A percentile compares a stretch with the other conserved stretches of the same genome.
phyloP scores from a whole-genome alignment of 768 basidiomycete species.

The Lactifluus volemus region DNA sequence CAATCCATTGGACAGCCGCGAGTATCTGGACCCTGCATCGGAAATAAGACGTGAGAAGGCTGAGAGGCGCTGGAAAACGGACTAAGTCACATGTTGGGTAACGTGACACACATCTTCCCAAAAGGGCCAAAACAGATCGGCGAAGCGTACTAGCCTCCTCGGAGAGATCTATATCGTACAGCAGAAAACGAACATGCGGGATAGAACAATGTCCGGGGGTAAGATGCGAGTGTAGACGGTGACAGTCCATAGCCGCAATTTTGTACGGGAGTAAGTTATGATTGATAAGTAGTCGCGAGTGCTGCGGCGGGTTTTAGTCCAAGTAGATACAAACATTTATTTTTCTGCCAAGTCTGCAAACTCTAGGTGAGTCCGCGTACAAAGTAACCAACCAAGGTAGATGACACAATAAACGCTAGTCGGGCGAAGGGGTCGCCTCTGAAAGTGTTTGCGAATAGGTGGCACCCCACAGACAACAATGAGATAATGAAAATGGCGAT shows the following conservation, averaged over 20 bases:
- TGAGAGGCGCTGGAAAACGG: too few species aligned
- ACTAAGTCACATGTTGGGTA: too few species aligned
- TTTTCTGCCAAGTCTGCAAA: neutral
- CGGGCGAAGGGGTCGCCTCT: neutral
- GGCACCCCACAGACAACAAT: neutral
- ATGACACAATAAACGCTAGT: neutral
- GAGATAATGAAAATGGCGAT: neutral
- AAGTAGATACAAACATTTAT: slow-evolving; percentile 33
- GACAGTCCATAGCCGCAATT: too few species aligned
- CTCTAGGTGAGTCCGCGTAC: slow-evolving; percentile 1
- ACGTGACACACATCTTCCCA: too few species aligned
- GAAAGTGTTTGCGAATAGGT: neutral
- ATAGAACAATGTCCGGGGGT: too few species aligned
- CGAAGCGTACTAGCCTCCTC: too few species aligned
- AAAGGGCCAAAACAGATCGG: too few species aligned
- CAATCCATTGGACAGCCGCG: neutral
- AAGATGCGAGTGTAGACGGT: too few species aligned
- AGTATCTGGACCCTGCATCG: neutral
- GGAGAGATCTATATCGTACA: too few species aligned
- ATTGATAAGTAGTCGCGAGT: too few species aligned
- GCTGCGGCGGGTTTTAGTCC: neutral
- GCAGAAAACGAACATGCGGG: too few species aligned
- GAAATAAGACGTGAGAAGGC: neutral
- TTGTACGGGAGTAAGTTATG: too few species aligned
- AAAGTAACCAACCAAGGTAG: neutral